Base-by-base conservation (phyloP, 2,329 filamentous ascomycete genomes). In the Onygenales sp. region DNA sequence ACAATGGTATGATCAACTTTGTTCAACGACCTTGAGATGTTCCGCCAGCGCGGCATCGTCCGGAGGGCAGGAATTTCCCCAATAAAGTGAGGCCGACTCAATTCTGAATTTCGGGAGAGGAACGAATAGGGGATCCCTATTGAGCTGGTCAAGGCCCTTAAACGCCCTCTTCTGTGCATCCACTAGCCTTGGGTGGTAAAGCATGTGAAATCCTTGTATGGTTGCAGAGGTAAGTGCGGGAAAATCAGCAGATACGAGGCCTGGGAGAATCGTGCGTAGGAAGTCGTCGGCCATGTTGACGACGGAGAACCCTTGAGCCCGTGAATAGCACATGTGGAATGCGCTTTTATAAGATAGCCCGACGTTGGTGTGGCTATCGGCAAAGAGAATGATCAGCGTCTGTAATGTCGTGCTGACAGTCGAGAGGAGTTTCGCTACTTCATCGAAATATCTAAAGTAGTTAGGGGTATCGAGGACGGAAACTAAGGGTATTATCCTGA, bases 321-420 rank as follows among this genome's bases (percentile, higher is more conserved):
- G 9, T 39, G 9, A n/a, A n/a, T 39, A 39, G 21, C 21, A 27
- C 9, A 10, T 39, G 36, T n/a, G 36, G 13, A n/a, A 9, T 39
- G 36, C 36, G 36, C 36, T n/a, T 4, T 9, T 7, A n/a, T 3
- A 32, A 4, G 9, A 21, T 52, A 8, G 17, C 9, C 32, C 13
- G 17, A 49, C 33, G 36, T 36, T n/a, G 11, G 34, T 14, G 31
- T 21, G 32, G 31, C 17, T 43, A 10, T 52, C 53, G 14, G 39
- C 49, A 36, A 52, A 52, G 4, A 43, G n/a, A 45, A 52, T 49
- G 31, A 36, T 52, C 11, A 54, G 49, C 7, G 49, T 52, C n/a
- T 36, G 42, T 33, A 54, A 44, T 11, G 53, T 21, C 14, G 45
- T 9, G 9, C n/a, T 37, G 32, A 51, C 33, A 9, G 52, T 42